Evolutionary conservation across 2,329 filamentous ascomycete species (phyloP), one percentile per base, ranked within the genome.

Genomic region (Epichloe uncinata): DNA sequence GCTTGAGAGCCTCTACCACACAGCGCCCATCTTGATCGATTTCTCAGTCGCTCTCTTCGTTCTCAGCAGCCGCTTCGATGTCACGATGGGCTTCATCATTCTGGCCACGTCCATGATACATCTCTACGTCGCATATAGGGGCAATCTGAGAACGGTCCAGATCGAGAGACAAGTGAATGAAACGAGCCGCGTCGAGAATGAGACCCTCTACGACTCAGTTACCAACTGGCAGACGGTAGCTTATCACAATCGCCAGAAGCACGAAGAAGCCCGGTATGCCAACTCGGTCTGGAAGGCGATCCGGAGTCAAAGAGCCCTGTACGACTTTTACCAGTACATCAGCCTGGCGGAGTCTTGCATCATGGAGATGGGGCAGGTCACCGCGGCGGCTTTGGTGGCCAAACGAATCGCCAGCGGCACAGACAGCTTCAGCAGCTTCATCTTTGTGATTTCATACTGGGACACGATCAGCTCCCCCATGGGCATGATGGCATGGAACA

Each of bases 371-470:
- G 55, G 57, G 15, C 53, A 57, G 33, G 51, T 54, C 38, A 45
- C 51, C 5, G 51, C 51, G 3, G 45, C 50, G 4, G 46, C 43
- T 15, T 26, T 47, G 45, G 50, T 50, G 26, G 50, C 50, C 34
- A 43, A 22, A 47, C 47, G 49, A 44, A 46, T 47, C 50, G 53
- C 51, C 33, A 20, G 42, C 15, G 48, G 52, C n/a, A 48, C 81
- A 40, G 74, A 74, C 22, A 48, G 18, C 26, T 36, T 53, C 41
- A 34, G 48, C 41, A 50, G 45, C 52, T 81, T 87, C 53, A 76
- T 85, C 4, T 80, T 81, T 16, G 63, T 87, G 26, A 68, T 83
- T 15, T 73, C 77, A 35, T 86, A 85, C 62, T 87, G 82, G 82
- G 63, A 66, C 6, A 57, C 57, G 13, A 54, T 58, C 63, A 73